Evolutionary conservation across 768 basidiomycete genomes (phyloP), one percentile per base, ranked within the genome.

Genomic region (Hebeloma cylindrosporum): DNA sequence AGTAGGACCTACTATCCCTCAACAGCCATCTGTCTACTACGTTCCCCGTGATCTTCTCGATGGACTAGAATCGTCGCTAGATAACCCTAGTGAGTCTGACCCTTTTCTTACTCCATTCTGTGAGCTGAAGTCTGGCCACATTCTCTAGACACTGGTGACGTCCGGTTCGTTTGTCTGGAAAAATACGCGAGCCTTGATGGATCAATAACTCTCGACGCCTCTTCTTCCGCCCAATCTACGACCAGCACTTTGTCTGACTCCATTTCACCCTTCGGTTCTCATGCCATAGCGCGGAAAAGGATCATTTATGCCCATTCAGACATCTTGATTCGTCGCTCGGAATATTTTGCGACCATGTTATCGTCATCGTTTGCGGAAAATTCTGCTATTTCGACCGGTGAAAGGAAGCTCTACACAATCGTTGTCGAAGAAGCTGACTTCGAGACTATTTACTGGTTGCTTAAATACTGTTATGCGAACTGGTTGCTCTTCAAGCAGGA

Each of bases 361-460:
- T 66, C 75, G 16, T 86, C 85, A 0, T 72, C 81, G 0, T 91
- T 89, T 56, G 62, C 78, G n/a, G 87, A 88, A 62, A 81, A 66
- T 39, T 36, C 63, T 2, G 54, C 66, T 18, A 34, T 64, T 23
- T 23, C 60, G 7, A 62, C 66, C 2, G 77, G 73, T 17, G 78
- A 80, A 53, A 67, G 82, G 46, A 80, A 83, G 55, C 51, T 80
- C 0, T 77, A 80, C 58, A 83, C 78, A 1, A 63, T 89, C 37
- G 68, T 85, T n/a, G 81, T 89, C 5, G 82, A 88, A 52, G 87
- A 89, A 60, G 84, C 84, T 5, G 84, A 85, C 47, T 90, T 83
- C 50, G 76, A 80, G 45, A 88, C 86, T 0, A 74, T 88, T 3
- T 88, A 86, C 58, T 89, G 87, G 87, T 60, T 88, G 20, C 64